phyloP scores from a whole-genome alignment of 2,329 filamentous ascomycete genomes.

The Paecilomyces sp. region DNA sequence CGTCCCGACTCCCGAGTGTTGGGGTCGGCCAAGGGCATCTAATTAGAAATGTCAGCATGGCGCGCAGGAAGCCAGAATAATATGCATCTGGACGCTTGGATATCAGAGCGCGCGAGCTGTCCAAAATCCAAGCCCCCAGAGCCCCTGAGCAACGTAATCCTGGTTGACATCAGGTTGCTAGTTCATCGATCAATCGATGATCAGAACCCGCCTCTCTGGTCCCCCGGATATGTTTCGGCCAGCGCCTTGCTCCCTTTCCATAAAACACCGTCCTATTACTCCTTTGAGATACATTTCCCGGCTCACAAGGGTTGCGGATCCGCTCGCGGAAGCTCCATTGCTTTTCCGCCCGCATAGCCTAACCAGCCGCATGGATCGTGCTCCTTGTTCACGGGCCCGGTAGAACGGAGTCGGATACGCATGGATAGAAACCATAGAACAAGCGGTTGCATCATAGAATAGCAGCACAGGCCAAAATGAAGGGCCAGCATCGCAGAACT shows the following conservation, averaged over 20 bases:
- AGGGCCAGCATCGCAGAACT: not conserved
- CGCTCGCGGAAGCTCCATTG: not conserved
- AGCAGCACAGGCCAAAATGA: not conserved
- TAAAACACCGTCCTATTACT: not conserved
- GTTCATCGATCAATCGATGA: not conserved
- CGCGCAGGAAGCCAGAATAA: not conserved
- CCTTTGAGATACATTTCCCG: not conserved
- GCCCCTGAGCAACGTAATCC: not conserved
- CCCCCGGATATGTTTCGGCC: not conserved
- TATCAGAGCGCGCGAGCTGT: not conserved
- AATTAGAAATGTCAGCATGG: not conserved
- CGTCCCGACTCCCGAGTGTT: not conserved
- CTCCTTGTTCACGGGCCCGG: not conserved
- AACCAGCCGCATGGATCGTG: not conserved
- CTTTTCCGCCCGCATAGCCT: not conserved
- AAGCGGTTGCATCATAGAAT: not conserved
- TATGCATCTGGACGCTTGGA: not conserved
- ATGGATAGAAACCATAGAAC: too few species aligned
- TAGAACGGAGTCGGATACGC: not conserved
- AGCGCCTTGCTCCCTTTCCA: not conserved
- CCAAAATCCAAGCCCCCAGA: not conserved
- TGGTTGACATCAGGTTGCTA: not conserved
- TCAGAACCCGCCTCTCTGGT: not conserved
- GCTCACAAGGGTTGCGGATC: not conserved
- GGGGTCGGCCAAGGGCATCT: not conserved